phyloP scores from a whole-genome alignment of 495 filamentous ascomycete genomes.

The Oidiodendron maius region DNA sequence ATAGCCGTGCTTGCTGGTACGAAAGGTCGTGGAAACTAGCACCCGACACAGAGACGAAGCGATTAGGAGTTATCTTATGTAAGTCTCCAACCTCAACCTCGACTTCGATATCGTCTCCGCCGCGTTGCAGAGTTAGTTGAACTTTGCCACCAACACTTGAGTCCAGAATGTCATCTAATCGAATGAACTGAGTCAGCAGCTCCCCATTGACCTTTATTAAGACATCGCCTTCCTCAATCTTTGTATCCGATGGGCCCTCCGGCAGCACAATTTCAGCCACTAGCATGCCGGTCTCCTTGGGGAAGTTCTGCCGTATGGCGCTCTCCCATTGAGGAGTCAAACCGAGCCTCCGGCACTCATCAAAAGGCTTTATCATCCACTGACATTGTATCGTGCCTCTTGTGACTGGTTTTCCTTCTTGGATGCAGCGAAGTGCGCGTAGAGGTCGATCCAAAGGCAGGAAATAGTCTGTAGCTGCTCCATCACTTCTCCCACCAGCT shows the following conservation, averaged over 20 bases:
- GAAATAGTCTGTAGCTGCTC: conserved; percentile 97
- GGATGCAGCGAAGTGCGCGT: conserved; percentile 81
- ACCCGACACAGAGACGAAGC: conserved; percentile 89
- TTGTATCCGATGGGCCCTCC: conserved; percentile 76
- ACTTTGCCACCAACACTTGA: conserved; percentile 73
- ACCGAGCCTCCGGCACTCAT: conserved; percentile 90
- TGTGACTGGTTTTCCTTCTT: conserved; percentile 63
- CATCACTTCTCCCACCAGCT: conserved; percentile 88
- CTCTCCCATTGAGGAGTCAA: conserved; percentile 82
- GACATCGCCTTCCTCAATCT: conserved; percentile 93
- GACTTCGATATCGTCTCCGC: conserved; percentile 81
- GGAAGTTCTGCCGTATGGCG: conserved; percentile 71
- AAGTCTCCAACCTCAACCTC: conserved; percentile 84
- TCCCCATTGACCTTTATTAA: conserved; percentile 91
- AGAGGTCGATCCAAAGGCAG: conserved; percentile 85
- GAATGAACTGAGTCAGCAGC: conserved; percentile 87
- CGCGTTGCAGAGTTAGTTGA: conserved; percentile 74
- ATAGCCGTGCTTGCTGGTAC: conserved; percentile 91
- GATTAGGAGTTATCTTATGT: conserved; percentile 90
- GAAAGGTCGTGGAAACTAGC: conserved; percentile 93
- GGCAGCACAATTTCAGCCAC: conserved; percentile 94
- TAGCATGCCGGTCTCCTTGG: conserved; percentile 92
- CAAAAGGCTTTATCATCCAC: conserved; percentile 94
- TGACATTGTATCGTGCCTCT: conserved; percentile 97
- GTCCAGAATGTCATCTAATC: conserved; percentile 90